These are phyloP conservation scores for Amauroascus niger DNA, from an alignment of 2,329 filamentous ascomycete species.

Conservation along the genomic window DNA sequence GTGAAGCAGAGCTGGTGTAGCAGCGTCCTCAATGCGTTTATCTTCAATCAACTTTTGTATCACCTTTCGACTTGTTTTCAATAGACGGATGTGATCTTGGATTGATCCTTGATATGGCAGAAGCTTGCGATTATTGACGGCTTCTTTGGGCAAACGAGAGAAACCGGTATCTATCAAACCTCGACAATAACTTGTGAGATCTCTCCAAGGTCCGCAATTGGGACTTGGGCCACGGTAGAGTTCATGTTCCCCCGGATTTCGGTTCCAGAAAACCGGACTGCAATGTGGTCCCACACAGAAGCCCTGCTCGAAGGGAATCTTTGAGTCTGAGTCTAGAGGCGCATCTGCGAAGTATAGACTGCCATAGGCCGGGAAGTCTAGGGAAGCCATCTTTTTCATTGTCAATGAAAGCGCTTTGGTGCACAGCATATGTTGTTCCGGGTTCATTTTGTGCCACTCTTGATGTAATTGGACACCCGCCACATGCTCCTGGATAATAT, in stretches of 20 bases:
- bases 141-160: constrained; percentile 12
- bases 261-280: constrained; percentile 19
- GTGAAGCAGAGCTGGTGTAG: constrained; percentile 22
- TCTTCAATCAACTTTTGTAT: constrained; percentile 21
- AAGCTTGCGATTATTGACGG: not conserved
- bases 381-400: constrained; percentile 25
- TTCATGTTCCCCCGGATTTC: constrained; percentile 14
- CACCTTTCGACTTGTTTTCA: constrained; percentile 18
- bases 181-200: no score
- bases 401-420: constrained; percentile 24
- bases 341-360: constrained; percentile 30
- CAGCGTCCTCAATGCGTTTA: constrained; percentile 19
- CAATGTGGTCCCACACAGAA: constrained; percentile 31
- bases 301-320: constrained; percentile 22
- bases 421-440: constrained; percentile 28
- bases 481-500: constrained; percentile 25
- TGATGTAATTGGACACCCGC: constrained; percentile 27
- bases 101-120: constrained; percentile 16
- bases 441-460: constrained; percentile 28
- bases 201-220: constrained; percentile 17
- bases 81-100: constrained; percentile 12
- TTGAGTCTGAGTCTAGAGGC: constrained; percentile 16
- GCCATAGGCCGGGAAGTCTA: constrained; percentile 33
- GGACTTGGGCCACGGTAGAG: constrained; percentile 11
- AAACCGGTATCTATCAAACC: constrained; percentile 17